These are phyloP conservation scores for Cyclostephanos tholiformis DNA, from an alignment of 108 stramenopile genomes.

Conservation along the genomic window DNA sequence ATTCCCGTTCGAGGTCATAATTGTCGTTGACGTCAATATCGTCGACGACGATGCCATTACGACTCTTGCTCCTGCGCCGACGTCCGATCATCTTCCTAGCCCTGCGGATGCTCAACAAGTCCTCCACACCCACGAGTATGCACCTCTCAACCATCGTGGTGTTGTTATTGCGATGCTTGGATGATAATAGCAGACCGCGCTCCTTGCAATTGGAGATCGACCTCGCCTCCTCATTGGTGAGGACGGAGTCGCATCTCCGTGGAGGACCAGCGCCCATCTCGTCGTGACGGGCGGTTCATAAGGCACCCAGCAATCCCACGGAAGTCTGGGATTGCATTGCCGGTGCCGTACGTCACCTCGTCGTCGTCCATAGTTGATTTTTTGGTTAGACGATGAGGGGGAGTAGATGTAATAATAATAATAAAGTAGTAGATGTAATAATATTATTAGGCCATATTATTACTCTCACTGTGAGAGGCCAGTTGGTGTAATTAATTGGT, in stretches of 20 bases:
- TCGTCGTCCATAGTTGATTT: too few relatives aligned
- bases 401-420: too few relatives aligned
- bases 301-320: too few relatives aligned
- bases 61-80: constrained; percentile 19
- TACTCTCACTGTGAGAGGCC: too few relatives aligned
- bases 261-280: too few relatives aligned
- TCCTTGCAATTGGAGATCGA: constrained; percentile 81
- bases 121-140: constrained; percentile 84
- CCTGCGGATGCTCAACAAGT: constrained; percentile 54
- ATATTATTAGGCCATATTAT: too few relatives aligned
- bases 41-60: not conserved
- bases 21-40: not conserved
- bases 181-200: constrained; percentile 52
- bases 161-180: constrained; percentile 55
- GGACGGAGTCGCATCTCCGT: not conserved
- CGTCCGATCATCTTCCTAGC: constrained; percentile 28
- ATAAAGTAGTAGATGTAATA: too few relatives aligned
- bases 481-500: too few relatives aligned
- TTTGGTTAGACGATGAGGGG: too few relatives aligned
- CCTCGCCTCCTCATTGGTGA: constrained; percentile 61
- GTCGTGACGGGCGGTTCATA: too few relatives aligned
- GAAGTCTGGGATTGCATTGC: too few relatives aligned
- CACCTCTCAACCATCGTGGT: constrained; percentile 64
- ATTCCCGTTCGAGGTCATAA: not conserved
- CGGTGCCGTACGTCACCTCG: too few relatives aligned